Evolutionary conservation across 2,329 filamentous ascomycete species (phyloP).

Genomic region (Fusarium beomiforme): DNA sequence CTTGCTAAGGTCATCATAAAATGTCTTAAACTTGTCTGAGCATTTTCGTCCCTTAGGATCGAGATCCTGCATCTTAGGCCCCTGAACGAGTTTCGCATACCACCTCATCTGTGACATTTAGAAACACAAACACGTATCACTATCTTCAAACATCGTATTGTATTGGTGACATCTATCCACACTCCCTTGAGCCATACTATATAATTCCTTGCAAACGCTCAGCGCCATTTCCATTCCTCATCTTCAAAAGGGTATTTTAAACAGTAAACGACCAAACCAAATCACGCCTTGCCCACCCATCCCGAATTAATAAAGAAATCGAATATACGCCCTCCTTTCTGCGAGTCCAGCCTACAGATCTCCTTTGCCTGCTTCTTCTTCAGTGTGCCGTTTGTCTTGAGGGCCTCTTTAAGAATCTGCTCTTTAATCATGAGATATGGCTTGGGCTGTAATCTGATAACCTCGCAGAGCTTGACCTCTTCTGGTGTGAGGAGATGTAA

Average conservation of each 20-base stretch:
- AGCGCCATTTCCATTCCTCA: conserved; percentile 17
- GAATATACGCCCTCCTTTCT: conserved; percentile 87
- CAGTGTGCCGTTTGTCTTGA: conserved; percentile 85
- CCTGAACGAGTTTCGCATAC: background rate
- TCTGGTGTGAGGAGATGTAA: conserved; percentile 86
- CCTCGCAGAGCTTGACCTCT: conserved; percentile 86
- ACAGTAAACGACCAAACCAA: conserved; percentile 24
- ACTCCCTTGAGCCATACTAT: background rate
- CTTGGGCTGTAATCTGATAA: conserved; percentile 88
- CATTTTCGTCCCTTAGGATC: background rate
- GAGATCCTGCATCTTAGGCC: background rate
- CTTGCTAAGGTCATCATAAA: background rate
- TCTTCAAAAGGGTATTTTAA: conserved; percentile 41
- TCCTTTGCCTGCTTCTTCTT: conserved; percentile 96
- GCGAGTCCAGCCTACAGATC: conserved; percentile 83
- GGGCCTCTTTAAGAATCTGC: conserved; percentile 86
- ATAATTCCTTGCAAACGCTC: conserved; percentile 25
- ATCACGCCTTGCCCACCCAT: conserved; percentile 86
- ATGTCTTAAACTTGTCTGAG: no score
- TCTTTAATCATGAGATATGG: conserved; percentile 96
- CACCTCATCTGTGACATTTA: background rate
- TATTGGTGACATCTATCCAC: conserved; percentile 15
- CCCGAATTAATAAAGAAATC: conserved; percentile 95
- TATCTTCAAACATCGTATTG: conserved; percentile 1
- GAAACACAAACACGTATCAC: background rate